Percentiles rank a stretch among this genome's conserved stretches.
Conservation (phyloP, 179 eudicot genomes). For the Actinidia polygama region DNA sequence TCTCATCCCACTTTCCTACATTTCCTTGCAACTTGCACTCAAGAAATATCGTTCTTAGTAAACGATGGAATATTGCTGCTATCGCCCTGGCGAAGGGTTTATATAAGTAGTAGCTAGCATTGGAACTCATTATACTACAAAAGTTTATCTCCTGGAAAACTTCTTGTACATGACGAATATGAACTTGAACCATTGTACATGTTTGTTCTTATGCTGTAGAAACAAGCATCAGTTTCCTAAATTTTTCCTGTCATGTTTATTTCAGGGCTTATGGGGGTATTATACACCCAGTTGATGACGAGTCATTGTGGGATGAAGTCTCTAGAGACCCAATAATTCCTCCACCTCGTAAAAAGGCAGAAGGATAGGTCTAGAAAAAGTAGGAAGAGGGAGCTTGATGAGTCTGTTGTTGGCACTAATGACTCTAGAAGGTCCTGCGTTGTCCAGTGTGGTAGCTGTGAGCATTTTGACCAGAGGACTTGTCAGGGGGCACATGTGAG, state of each 20-base stretch:
- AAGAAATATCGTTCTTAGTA: neutral
- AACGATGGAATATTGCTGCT: neutral
- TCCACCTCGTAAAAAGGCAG: too few relatives aligned
- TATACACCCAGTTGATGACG: too few relatives aligned
- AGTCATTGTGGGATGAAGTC: too few relatives aligned
- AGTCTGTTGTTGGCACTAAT: too few relatives aligned
- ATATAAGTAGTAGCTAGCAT: neutral
- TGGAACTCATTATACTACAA: neutral
- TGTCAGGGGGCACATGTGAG: too few relatives aligned
- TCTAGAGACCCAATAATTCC: too few relatives aligned
- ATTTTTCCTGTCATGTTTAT: neutral
- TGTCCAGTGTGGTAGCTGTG: too few relatives aligned
- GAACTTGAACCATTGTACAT: neutral
- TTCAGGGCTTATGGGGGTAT: too few relatives aligned
- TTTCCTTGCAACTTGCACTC: constrained; percentile 2
- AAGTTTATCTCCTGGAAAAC: neutral
- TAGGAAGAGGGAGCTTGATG: too few relatives aligned
- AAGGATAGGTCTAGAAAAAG: too few relatives aligned
- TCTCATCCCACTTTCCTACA: neutral
- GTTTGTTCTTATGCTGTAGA: constrained; percentile 6
- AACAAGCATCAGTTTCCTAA: neutral
- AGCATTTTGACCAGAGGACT: too few relatives aligned
- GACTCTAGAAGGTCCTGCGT: too few relatives aligned
- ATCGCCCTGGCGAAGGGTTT: neutral
- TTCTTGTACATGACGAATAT: neutral